A percentile compares a stretch with the other conserved stretches of the same genome.
Evolutionary conservation across 345 rosid species (phyloP).

Genomic region (Cardiospermum halicacabum): DNA sequence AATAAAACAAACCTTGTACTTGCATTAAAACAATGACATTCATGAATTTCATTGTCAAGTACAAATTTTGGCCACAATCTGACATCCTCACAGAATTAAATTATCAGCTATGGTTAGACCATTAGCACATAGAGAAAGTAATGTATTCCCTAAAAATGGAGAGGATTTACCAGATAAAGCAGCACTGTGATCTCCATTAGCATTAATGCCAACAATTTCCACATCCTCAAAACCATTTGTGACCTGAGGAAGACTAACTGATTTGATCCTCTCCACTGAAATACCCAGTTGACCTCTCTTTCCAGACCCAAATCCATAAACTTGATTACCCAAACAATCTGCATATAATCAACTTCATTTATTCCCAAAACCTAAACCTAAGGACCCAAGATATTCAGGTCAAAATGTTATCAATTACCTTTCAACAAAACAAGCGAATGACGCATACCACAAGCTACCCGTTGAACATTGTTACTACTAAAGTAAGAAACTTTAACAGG

Average conservation of each 20-base stretch:
- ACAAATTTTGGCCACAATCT: neutral
- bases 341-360: slow-evolving; percentile 5
- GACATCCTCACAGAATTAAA: neutral
- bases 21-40: neutral
- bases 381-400: too few relatives aligned
- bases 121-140: too few relatives aligned
- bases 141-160: too few relatives aligned
- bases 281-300: slow-evolving; percentile 86
- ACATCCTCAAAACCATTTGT: slow-evolving; percentile 49
- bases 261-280: slow-evolving; percentile 34
- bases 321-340: slow-evolving; percentile 37
- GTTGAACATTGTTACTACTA: slow-evolving; percentile 40
- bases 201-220: slow-evolving; percentile 43
- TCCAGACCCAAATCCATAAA: slow-evolving; percentile 79
- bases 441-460: slow-evolving; percentile 88
- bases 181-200: slow-evolving; percentile 87
- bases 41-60: neutral
- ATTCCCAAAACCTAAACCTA: neutral
- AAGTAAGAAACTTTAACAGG: slow-evolving; percentile 66
- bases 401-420: slow-evolving; percentile 38
- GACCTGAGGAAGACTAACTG: slow-evolving; percentile 45
- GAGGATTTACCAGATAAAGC: slow-evolving; percentile 58
- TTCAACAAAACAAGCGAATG: slow-evolving; percentile 76
- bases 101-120: too few relatives aligned
- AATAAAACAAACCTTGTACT: neutral